Base-by-base conservation (phyloP, 1,284 basidiomycete genomes). In the Kwoniella shivajii region DNA sequence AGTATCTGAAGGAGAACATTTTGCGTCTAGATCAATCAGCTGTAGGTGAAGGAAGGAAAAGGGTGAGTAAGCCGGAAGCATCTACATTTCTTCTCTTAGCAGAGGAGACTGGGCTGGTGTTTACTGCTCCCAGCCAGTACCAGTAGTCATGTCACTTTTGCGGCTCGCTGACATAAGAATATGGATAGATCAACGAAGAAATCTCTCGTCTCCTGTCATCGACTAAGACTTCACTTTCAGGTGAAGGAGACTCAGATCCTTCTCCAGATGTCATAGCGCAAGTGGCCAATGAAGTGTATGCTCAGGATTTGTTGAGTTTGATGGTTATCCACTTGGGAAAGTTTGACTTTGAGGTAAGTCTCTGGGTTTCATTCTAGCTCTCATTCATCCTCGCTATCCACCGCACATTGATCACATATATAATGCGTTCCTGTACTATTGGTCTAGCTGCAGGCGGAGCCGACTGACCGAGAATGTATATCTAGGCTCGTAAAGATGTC, bases 231-330 rank as follows among this genome's bases (percentile, higher is more conserved):
- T 60, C 57, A 10, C 59, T 77, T 6, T 52, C 60, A 1, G 71
- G 71, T n/a, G 75, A 77, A 43, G 63, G 61, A 5, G 73, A 72
- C 18, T 54, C 45, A 3, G 75, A 77, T 50, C 59, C 67, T 0
- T 82, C 89, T 6, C 89, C 92, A 1, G 92, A 94, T 70, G 82
- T 90, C 27, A 84, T 94, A 37, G 92, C 92, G 2, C 92, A 97
- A 73, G 85, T 99, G 16, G 90, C 95, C 0, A 92, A 97, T 73
- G 95, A 99, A 74, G 90, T 92, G 5, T 99, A 99, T 79, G 87
- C 86, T 60, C 88, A 88, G 55, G 92, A 98, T 73, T 82, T 98
- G 22, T 82, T 99, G 10, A 84, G 88, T 61, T 81, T 86, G 47
- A 85, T 99, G 61, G 87, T 98, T 16, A 80, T 85, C 45, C 86